Evolutionary conservation across 306 rosid genomes (phyloP).

Genomic region (Cicer judaicum): DNA sequence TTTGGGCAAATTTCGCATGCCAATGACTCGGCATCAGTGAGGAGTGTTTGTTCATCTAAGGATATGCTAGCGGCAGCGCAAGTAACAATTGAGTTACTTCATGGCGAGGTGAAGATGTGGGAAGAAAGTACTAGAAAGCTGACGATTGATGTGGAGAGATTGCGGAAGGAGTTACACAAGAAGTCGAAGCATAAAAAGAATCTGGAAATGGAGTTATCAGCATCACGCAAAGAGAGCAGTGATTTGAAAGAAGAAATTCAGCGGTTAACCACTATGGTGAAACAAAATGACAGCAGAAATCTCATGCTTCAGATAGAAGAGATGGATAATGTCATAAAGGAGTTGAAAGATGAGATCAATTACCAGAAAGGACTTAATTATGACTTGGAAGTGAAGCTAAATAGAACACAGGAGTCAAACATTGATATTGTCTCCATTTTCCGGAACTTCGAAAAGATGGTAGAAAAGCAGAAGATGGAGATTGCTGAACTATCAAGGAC

Average conservation of each 20-base stretch:
- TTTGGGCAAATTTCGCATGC: slow-evolving; percentile 26
- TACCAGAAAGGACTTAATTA: slow-evolving; percentile 40
- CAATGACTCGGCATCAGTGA: slow-evolving; percentile 26
- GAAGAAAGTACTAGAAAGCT: slow-evolving; percentile 46
- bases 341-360: slow-evolving; percentile 48
- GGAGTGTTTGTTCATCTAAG: slow-evolving; percentile 47
- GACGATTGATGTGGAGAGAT: slow-evolving; percentile 42
- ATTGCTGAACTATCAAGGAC: slow-evolving; percentile 44
- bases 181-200: slow-evolving; percentile 44
- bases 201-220: slow-evolving; percentile 45
- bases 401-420: slow-evolving; percentile 43
- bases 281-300: slow-evolving; percentile 44
- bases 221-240: slow-evolving; percentile 22
- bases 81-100: slow-evolving; percentile 54
- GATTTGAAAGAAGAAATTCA: slow-evolving; percentile 47
- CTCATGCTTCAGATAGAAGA: slow-evolving; percentile 38
- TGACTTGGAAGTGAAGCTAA: slow-evolving; percentile 47
- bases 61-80: slow-evolving; percentile 50
- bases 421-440: slow-evolving; percentile 43
- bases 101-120: slow-evolving; percentile 53
- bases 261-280: slow-evolving; percentile 15
- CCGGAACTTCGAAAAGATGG: slow-evolving; percentile 43
- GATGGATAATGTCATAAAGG: slow-evolving; percentile 46
- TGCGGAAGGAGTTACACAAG: slow-evolving; percentile 40
- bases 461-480: slow-evolving; percentile 46